Base-by-base conservation (phyloP, 345 rosid genomes). In the Citrus inodora region DNA sequence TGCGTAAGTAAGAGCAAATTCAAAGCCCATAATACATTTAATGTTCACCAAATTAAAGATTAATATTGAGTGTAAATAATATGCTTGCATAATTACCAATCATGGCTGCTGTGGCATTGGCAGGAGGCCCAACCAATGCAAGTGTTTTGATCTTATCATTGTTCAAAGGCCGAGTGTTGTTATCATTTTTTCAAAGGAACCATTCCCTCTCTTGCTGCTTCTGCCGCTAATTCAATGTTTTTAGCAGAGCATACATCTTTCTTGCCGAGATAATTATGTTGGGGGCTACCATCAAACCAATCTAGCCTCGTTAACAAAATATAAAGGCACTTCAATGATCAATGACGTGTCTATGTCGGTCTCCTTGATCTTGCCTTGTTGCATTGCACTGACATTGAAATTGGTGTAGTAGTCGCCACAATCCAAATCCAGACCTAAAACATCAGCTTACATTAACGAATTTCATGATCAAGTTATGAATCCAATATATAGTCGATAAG, bases 251-350 rank as follows among this genome's bases (percentile, higher is more conserved):
- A 88, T 6, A 91, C 38, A 58, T 86, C 84, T 4, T 77, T 8
- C 66, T 76, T 70, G 62, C 90, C 85, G 25, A 89, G 65, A 21
- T 82, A 70, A 6, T 80, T 17, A 13, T 75, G 82, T 66, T 79
- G 4, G 25, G 91, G 87, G 56, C 13, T 74, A 53, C 89, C 98
- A 21, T 90, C 92, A 4, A 91, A 89, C 78, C 78, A 89, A 0
- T 95, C 94, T 1, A 90, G 84, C 77, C 95, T 88, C 94, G 90
- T 83, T 14, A 89, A 84, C 51, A 89, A 91, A 13, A 84, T 32
- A 66, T 80, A 84, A 2, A 86, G 84, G 67, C 74, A 21, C 13
- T 55, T 78, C 21, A 90, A 55, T 5, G 88, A 70, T 78, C 21
- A 90, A 55, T 5, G 88, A 70, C 46, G 3, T 70, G 40, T 88